Percentiles rank a stretch among this genome's conserved stretches.
These are phyloP conservation scores for Penium margaritaceum DNA, from an alignment of 139 green algal species.

Conservation along the genomic window DNA sequence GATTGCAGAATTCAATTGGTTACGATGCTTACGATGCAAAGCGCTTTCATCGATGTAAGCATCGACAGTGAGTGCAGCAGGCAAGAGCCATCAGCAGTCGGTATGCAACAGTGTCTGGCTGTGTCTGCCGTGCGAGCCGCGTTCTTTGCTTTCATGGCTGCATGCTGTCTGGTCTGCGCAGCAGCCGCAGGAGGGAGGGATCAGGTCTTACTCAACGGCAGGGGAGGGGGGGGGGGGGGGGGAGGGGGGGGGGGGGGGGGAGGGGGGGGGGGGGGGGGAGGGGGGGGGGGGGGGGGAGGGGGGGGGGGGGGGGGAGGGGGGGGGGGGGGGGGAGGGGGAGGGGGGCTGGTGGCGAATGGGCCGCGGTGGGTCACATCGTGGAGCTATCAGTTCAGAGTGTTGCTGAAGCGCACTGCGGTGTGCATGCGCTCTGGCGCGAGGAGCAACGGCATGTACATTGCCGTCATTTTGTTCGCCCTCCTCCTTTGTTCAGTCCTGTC, in stretches of 20 bases:
- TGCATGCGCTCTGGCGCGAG: background rate
- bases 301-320: background rate
- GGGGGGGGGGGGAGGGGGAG: background rate
- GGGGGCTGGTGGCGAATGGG: background rate
- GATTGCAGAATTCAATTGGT: no score
- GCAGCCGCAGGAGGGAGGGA: background rate
- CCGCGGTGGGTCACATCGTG: slow-evolving; percentile 21
- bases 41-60: no score
- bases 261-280: no score
- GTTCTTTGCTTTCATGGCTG: no score
- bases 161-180: background rate
- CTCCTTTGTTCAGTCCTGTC: background rate
- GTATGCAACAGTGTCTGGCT: no score
- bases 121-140: no score
- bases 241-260: no score
- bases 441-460: background rate
- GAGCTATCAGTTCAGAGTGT: slow-evolving; percentile 14
- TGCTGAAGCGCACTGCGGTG: slow-evolving; percentile 4
- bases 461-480: background rate
- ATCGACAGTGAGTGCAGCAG: no score
- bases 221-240: no score
- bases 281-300: no score
- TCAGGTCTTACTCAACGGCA: no score
- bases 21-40: no score
- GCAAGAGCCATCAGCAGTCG: background rate